These are phyloP conservation scores for Dalbergia cultrata DNA, from an alignment of 306 rosid species.

Conservation along the genomic window DNA sequence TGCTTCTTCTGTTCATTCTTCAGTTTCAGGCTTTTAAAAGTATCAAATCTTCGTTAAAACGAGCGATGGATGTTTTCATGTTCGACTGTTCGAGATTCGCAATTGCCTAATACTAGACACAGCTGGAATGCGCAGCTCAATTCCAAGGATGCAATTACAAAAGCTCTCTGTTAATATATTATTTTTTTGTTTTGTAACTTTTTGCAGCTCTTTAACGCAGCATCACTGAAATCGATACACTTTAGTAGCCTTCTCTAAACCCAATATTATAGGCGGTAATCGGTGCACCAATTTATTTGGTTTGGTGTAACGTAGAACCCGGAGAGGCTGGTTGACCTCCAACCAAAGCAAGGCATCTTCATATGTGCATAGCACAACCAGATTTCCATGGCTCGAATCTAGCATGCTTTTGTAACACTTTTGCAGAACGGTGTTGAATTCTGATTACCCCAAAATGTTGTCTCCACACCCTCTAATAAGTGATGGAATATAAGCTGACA, in stretches of 20 bases:
- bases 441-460: not conserved
- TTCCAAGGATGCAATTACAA: not conserved
- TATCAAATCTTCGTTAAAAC: conserved; percentile 9
- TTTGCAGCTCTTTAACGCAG: not conserved
- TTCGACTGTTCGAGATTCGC: conserved; percentile 29
- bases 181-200: not conserved
- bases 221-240: not conserved
- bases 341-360: no score
- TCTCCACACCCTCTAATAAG: not conserved
- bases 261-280: no score
- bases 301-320: no score
- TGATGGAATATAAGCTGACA: not conserved
- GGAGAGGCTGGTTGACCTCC: no score
- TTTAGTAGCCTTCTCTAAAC: not conserved
- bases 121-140: not conserved
- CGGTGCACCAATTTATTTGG: no score
- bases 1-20: conserved; percentile 16
- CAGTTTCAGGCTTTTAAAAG: conserved; percentile 27
- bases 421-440: no score
- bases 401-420: no score
- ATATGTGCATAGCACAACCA: no score
- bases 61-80: conserved; percentile 26
- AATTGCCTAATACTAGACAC: not conserved
- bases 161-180: not conserved
- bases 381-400: no score